Evolutionary conservation across 371 early-diverging fungal species (phyloP), one percentile per base, ranked within the genome.

Genomic region (Blyttiomyces sp.): DNA sequence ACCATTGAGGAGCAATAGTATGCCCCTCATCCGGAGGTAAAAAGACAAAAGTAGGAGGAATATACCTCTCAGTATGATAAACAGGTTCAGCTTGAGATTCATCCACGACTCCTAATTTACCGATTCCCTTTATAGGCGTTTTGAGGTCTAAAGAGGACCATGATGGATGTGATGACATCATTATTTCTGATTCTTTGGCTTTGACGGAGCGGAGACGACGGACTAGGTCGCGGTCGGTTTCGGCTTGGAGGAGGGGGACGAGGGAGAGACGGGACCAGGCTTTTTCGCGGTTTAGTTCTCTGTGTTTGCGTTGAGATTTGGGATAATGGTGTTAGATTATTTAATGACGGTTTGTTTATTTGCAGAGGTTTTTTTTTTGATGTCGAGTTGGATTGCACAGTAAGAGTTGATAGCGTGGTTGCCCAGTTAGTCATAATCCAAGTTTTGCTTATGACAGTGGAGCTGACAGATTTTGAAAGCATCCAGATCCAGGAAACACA

Each of bases 211-310:
- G 75, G 48, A 86, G 73, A n/a, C 95, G 84, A 50, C 96, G 90
- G 24, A 67, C 91, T 31, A 81, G 71, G 71, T 95, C 96, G 39
- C 98, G 87, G 73, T 97, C 98, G 2, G 87, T 71, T 80, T 97
- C 98, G 49, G 98, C 96, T 61, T 91, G 88, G 52, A 96, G 82
- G 64, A 95, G 66, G 4, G 98, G 98, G 16, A 72, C 69, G 17
- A 79, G 72, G 39, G 54, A 33, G 66, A 97, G 91, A 43, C 98
- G 88, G 46, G 89, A 74, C 96, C 96, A 97, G 31, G 87, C 82
- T 68, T 93, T 92, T 75, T 96, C 96, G 63, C 96, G 87, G 57
- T 87, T 84, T 27, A 94, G 80, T 70, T 97, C 96, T 57, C 95
- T 93, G 70, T 17, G 21, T 13, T 5, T 23, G 51, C n/a, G 51